A percentile compares a stretch with the other conserved stretches of the same genome.
These are phyloP conservation scores for Rhodotorula mucilaginosa DNA, from an alignment of 1,284 basidiomycete species.

Conservation along the genomic window DNA sequence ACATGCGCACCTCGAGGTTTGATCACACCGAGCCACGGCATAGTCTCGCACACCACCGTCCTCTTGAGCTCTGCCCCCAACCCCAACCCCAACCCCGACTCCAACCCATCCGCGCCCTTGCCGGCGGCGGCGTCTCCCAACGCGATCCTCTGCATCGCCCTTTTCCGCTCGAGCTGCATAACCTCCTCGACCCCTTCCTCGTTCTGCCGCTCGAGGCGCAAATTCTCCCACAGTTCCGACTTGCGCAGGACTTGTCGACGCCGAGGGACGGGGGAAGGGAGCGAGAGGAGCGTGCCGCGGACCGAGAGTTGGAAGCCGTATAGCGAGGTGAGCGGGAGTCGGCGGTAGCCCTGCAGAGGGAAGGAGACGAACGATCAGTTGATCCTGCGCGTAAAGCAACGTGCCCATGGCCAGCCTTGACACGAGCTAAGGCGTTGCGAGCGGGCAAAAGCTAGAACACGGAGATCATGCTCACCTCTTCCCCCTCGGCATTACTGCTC, in stretches of 20 bases:
- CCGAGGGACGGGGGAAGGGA: conserved; percentile 80
- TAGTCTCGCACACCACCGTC: conserved; percentile 46
- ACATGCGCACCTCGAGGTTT: conserved; percentile 38
- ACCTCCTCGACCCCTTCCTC: conserved; percentile 44
- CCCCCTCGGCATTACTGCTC: conserved; percentile 51
- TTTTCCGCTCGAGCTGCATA: conserved; percentile 39
- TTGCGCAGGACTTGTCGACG: conserved; percentile 68
- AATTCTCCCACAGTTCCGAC: conserved; percentile 54
- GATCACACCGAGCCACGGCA: conserved; percentile 50
- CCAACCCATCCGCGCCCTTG: conserved; percentile 1
- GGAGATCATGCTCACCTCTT: conserved; percentile 55
- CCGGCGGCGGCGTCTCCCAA: neutral
- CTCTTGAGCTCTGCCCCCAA: conserved; percentile 29
- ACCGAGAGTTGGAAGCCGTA: conserved; percentile 80
- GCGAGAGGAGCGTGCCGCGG: conserved; percentile 71
- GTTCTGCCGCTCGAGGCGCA: conserved; percentile 48
- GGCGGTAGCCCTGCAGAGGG: conserved; percentile 23
- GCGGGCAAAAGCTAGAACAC: no score
- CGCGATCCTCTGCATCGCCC: conserved; percentile 4
- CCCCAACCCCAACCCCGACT: neutral
- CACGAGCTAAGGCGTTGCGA: no score
- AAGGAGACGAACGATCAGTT: neutral
- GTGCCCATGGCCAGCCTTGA: no score
- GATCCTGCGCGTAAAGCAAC: no score
- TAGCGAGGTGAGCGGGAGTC: conserved; percentile 31